Base-by-base conservation (phyloP, 805 yeast species). In the Metschnikowia aberdeeniae region DNA sequence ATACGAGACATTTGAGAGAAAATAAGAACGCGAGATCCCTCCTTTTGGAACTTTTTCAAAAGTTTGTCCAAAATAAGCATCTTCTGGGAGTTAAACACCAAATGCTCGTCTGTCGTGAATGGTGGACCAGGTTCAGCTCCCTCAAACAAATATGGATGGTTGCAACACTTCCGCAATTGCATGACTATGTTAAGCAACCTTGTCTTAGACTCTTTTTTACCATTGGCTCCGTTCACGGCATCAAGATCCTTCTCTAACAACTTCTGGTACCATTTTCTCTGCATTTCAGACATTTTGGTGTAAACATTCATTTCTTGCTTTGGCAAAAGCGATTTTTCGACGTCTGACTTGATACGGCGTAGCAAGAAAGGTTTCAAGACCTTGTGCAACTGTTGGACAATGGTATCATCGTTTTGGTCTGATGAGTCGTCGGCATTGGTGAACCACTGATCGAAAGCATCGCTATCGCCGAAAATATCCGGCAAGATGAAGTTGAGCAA, bases 101-200 rank as follows among this genome's bases (percentile, higher is more conserved):
- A 71, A 66, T 86, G 95, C 60, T 86, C 93, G 62, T 86, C 95
- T 0, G 92, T 86, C 7, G 93, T 86, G 56, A 72, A 86, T 19
- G 95, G 95, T 14, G 95, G 95, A 10, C 95, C 95, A 0, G 93
- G 93, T 58, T 86, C 95, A 1, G 92, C 93, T 36, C 95, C 95
- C 61, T 86, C 93, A 57, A 86, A 86, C 33, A 86, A 65, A 59
- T 86, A 86, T 11, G 95, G 95, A 66, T 86, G 95, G 56, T 86
- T 86, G 66, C 92, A 86, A 62, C 93, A 86, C 62, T 86, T 86
- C 60, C 93, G 76, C 57, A 86, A 70, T 61, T 86, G 95, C 95
- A 86, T 86, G 39, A 85, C 92, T 54, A 86, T 86, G 60, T 86
- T 86, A 39, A 86, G 66, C 47, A 86, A 69, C 57, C 93, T 70